Evolutionary conservation across 192 early-diverging fungal species (phyloP).

Genomic region (Neocallimastix lanati): DNA sequence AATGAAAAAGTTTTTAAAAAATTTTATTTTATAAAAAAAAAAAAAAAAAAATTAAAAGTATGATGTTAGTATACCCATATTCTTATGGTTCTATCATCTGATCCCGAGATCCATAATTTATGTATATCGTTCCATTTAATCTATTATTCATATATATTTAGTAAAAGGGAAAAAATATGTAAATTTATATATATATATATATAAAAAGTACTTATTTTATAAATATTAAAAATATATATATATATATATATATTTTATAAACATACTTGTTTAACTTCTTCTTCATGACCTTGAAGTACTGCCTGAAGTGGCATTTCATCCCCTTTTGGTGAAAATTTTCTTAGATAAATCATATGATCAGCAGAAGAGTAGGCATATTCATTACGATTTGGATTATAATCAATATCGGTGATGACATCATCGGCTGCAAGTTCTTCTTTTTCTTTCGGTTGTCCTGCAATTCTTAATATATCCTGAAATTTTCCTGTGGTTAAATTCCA

Average conservation of each 20-base stretch:
- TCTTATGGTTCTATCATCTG: constrained; percentile 35
- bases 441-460: not conserved
- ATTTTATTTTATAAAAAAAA: too few relatives aligned
- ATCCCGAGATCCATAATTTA: constrained; percentile 35
- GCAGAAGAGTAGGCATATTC: constrained; percentile 31
- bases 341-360: constrained; percentile 29
- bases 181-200: too few relatives aligned
- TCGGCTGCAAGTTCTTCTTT: constrained; percentile 37
- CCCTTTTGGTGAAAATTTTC: constrained; percentile 27
- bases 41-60: too few relatives aligned
- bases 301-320: constrained; percentile 27
- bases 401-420: constrained; percentile 29
- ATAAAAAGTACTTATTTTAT: too few relatives aligned
- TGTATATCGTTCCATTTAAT: constrained; percentile 24
- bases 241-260: not conserved
- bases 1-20: too few relatives aligned
- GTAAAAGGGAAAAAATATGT: too few relatives aligned
- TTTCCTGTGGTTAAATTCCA: constrained; percentile 18
- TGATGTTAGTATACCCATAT: constrained; percentile 23
- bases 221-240: too few relatives aligned
- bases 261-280: constrained; percentile 31
- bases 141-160: constrained; percentile 4
- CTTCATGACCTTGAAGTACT: constrained; percentile 38
- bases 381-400: constrained; percentile 24
- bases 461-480: constrained; percentile 23